A percentile compares a stretch with the other conserved stretches of the same genome.
These are phyloP conservation scores for Pichia paraexigua DNA, from an alignment of 805 yeast genomes.

Conservation along the genomic window DNA sequence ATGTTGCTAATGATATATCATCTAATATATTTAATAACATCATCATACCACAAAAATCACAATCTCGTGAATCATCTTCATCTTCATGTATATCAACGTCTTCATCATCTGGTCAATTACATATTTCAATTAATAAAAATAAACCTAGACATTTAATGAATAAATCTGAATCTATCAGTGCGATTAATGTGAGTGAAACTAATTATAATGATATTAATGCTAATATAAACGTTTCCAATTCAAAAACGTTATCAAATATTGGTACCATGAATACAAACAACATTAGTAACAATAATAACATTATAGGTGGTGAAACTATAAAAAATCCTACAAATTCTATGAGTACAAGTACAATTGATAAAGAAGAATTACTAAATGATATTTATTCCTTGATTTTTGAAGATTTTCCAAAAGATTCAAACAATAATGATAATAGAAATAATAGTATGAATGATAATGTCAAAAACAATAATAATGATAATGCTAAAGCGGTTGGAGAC, in stretches of 20 bases:
- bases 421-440: neutral
- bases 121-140: neutral
- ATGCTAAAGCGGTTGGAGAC: neutral
- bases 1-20: neutral
- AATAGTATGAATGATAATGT: neutral
- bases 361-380: slow-evolving; percentile 32
- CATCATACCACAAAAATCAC: neutral
- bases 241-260: neutral
- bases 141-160: neutral
- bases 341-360: neutral
- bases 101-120: neutral
- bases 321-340: neutral
- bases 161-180: neutral
- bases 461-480: neutral
- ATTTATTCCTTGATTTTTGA: slow-evolving; percentile 40
- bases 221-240: neutral
- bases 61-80: neutral
- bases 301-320: neutral
- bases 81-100: neutral
- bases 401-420: slow-evolving; percentile 32
- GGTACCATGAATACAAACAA: neutral
- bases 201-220: neutral
- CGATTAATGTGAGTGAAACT: neutral
- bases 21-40: neutral
- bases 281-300: neutral